A percentile compares a stretch with the other conserved stretches of the same genome.
Conservation (phyloP, 345 rosid species). For the Turnera subulata region DNA sequence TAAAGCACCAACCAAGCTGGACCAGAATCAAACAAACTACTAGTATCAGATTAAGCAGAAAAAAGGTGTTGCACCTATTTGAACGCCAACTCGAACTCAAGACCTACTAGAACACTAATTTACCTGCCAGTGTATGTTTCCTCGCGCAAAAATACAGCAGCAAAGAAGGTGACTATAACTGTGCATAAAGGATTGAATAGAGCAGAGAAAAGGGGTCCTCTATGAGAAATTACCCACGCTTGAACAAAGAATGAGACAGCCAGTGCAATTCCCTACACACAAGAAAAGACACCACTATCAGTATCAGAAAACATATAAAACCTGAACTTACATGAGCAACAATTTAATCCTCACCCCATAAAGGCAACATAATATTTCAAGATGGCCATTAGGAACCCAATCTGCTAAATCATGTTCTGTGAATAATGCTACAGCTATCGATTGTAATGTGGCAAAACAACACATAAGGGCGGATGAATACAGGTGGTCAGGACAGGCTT, state of each 20-base stretch:
- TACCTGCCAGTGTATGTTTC: slow-evolving; percentile 14
- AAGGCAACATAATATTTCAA: slow-evolving; percentile 10
- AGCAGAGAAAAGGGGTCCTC: slow-evolving; percentile 16
- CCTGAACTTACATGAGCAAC: neutral
- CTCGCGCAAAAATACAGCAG: slow-evolving; percentile 23
- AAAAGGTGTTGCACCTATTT: too few relatives aligned
- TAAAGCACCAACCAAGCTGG: slow-evolving; percentile 47
- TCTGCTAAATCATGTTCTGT: slow-evolving; percentile 3
- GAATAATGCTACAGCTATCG: slow-evolving; percentile 2
- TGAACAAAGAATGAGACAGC: slow-evolving; percentile 42
- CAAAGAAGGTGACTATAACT: slow-evolving; percentile 22
- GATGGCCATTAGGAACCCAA: slow-evolving; percentile 16
- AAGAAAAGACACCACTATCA: neutral
- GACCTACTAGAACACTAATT: neutral
- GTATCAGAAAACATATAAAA: neutral
- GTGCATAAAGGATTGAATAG: slow-evolving; percentile 26
- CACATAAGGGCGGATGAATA: slow-evolving; percentile 52
- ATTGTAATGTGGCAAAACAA: slow-evolving; percentile 42
- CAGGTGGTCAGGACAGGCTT: slow-evolving; percentile 44
- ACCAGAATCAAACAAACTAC: neutral
- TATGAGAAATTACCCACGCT: slow-evolving; percentile 36
- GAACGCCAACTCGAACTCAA: too few relatives aligned
- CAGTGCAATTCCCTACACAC: neutral
- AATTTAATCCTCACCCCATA: slow-evolving; percentile 1
- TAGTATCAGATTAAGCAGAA: neutral